Evolutionary conservation across 2,329 filamentous ascomycete species (phyloP).

Genomic region (Fusarium oxysporum): DNA sequence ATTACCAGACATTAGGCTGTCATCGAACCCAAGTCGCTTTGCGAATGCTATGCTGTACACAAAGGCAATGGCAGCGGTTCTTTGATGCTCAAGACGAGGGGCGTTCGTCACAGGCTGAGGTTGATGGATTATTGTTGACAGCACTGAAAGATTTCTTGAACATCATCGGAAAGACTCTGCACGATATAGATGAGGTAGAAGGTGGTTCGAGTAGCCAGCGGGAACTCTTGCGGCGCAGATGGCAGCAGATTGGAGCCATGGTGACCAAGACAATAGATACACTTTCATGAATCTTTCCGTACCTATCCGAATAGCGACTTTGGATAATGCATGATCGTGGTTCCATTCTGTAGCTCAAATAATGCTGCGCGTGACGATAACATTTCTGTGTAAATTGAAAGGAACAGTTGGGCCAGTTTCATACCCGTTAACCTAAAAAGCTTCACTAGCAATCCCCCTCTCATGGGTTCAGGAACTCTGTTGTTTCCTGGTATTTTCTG

Average conservation of each 20-base stretch:
- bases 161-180: conserved; percentile 47
- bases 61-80: conserved; percentile 54
- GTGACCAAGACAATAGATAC: conserved; percentile 50
- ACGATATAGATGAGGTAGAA: conserved; percentile 49
- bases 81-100: conserved; percentile 57
- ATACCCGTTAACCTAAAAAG: too few species aligned
- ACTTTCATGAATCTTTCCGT: conserved; percentile 14
- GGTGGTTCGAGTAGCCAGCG: conserved; percentile 49
- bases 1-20: conserved; percentile 54
- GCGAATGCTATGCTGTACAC: conserved; percentile 51
- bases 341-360: neutral
- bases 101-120: conserved; percentile 57
- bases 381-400: neutral
- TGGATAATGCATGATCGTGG: too few species aligned
- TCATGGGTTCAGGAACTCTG: too few species aligned
- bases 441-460: neutral
- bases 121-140: conserved; percentile 51
- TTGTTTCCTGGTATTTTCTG: too few species aligned
- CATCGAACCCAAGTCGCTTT: conserved; percentile 67
- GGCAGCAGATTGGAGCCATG: conserved; percentile 57
- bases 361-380: neutral
- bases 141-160: conserved; percentile 54
- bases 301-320: accelerated
- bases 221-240: conserved; percentile 54
- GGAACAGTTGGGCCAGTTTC: neutral